Conservation (phyloP, 768 basidiomycete genomes). For the Suillus weaverae region DNA sequence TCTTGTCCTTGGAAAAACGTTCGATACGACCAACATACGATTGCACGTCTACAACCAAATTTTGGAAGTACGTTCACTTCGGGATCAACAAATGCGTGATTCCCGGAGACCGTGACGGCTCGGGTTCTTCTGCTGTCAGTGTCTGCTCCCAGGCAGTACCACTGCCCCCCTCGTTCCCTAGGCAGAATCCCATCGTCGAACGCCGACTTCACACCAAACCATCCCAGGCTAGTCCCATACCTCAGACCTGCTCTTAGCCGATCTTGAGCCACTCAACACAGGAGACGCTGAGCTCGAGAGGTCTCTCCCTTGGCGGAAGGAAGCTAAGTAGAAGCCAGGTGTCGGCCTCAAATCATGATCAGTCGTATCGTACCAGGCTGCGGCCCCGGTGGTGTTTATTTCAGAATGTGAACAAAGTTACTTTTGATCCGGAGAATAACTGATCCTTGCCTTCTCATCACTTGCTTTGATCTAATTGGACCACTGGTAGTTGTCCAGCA, state of each 20-base stretch:
- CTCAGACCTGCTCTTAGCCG: background rate
- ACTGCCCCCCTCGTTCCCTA: constrained; percentile 5
- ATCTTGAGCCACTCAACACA: background rate
- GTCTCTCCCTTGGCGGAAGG: background rate
- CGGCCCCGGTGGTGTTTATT: background rate
- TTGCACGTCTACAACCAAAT: background rate
- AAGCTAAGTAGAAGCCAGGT: background rate
- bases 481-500: background rate
- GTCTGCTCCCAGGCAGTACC: constrained; percentile 7
- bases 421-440: background rate
- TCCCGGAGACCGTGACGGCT: background rate
- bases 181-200: background rate
- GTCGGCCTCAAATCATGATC: background rate
- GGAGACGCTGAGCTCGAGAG: background rate
- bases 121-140: background rate
- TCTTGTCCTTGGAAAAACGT: background rate
- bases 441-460: background rate
- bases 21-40: background rate
- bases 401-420: background rate
- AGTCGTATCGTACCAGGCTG: background rate
- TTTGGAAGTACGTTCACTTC: constrained; percentile 3
- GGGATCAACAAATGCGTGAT: background rate
- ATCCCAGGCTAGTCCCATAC: constrained; percentile 11
- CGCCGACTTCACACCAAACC: constrained; percentile 11
- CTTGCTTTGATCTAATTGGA: background rate